Evolutionary conservation across 805 yeast species (phyloP), one percentile per base, ranked within the genome.

Genomic region (Lipomyces spencermartinsiae): DNA sequence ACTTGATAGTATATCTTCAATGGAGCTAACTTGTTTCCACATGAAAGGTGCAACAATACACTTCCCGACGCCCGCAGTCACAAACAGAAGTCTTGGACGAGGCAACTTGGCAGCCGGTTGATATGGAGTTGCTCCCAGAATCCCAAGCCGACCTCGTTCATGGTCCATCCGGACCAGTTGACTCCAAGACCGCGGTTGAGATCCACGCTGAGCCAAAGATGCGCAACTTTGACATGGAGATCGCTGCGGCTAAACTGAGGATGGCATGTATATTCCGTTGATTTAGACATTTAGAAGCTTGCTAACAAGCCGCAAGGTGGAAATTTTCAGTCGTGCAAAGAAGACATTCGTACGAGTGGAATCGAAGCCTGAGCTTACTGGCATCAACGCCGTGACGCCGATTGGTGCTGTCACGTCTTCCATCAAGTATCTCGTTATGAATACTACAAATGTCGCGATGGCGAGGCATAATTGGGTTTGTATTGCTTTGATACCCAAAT

Each of bases 381-480:
- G n/a, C 49, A 16, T n/a, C 16, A 43, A 19, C 19, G n/a, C 22
- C 8, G 8, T 43, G 49, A 43, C 49, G 49, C 49, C 49, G 49
- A 43, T 43, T 43, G 49, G 49, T 6, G 49, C 49, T 6, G 49
- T 43, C 49, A 43, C 49, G 9, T 43, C 49, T 43, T 43, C 49
- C 19, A 43, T 43, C 19, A 43, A n/a, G 22, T 43, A 43, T 9
- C 49, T 43, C 4, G 22, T 43, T 43, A 22, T 22, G 9, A n/a
- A 43, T 19, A 43, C 49, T 43, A 43, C 10, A 6, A 14, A 16
- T 5, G 49, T n/a, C 49, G 10, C n/a, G 22, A 43, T 16, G 49
- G 49, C 49, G 16, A 43, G 49, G 16, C 49, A 43, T 43, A 43
- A 43, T 43, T 43, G 49, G 49, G 49, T 43, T 43, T 43, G 49